Percentiles rank a stretch among this genome's conserved stretches.
Evolutionary conservation across 805 yeast genomes (phyloP).

Genomic region (Saturnispora sanitii): DNA sequence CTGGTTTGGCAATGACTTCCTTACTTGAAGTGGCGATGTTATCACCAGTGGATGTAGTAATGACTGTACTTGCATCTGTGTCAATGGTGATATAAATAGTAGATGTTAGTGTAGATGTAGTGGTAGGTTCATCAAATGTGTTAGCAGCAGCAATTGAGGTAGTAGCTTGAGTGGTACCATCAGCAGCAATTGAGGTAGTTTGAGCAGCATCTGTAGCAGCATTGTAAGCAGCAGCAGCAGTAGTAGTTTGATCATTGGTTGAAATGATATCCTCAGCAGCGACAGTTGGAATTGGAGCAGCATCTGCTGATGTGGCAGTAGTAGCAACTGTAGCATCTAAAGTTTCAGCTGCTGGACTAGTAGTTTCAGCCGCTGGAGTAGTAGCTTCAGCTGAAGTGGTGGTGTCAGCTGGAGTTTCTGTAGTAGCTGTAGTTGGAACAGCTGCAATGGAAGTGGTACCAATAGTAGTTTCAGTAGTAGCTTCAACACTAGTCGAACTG

Average conservation of each 20-base stretch:
- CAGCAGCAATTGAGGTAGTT: not conserved
- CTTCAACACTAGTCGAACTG: not conserved
- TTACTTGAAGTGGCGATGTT: conserved; percentile 5
- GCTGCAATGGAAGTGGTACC: not conserved
- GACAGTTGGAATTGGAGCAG: not conserved
- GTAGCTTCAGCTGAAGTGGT: not conserved
- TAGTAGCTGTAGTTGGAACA: not conserved
- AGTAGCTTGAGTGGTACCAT: not conserved
- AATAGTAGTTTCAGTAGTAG: not conserved
- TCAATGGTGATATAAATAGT: conserved; percentile 13
- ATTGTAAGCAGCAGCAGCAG: conserved; percentile 1
- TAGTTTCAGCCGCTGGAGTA: not conserved
- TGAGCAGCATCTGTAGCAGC: not conserved
- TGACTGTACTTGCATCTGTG: conserved; percentile 3
- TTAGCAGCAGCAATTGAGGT: not conserved
- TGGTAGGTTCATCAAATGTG: conserved; percentile 1
- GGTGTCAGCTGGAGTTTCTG: not conserved
- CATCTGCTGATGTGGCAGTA: not conserved
- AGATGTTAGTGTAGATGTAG: conserved; percentile 15
- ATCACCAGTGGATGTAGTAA: conserved; percentile 11
- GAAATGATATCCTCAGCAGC: not conserved
- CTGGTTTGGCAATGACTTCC: not conserved
- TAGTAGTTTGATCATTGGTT: not conserved
- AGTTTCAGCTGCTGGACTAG: not conserved
- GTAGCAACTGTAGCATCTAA: not conserved